Evolutionary conservation across 2,329 filamentous ascomycete species (phyloP).

Genomic region (Diaporthe vaccinii): DNA sequence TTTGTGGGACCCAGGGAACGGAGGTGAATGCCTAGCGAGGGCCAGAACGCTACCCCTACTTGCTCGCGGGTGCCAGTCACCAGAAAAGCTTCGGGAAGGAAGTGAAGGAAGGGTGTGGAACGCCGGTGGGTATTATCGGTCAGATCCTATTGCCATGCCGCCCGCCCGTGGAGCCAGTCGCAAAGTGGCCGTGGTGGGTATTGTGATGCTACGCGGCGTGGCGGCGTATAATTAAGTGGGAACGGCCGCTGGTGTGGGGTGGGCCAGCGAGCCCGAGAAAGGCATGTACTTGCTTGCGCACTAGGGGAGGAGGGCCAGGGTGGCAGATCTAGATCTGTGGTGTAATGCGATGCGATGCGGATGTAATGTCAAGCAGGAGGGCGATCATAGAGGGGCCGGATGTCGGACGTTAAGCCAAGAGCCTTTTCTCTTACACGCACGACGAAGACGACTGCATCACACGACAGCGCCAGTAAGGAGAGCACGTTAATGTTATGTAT

Average conservation of each 20-base stretch:
- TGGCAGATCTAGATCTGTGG: constrained; percentile 26
- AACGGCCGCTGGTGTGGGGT: background rate
- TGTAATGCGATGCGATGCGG: constrained; percentile 26
- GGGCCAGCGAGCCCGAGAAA: background rate
- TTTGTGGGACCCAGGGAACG: constrained; percentile 17
- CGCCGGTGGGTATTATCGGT: constrained; percentile 17
- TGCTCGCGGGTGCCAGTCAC: constrained; percentile 1
- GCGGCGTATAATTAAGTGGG: constrained; percentile 27
- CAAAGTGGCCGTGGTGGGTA: background rate
- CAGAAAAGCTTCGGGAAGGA: constrained; percentile 23
- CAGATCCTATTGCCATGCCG: constrained; percentile 24
- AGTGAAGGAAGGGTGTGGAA: background rate
- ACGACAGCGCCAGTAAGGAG: background rate
- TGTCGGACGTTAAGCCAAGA: constrained; percentile 11
- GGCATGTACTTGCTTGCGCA: background rate
- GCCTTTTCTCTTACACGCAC: constrained; percentile 14
- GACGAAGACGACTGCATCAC: constrained; percentile 2
- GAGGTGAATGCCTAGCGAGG: constrained; percentile 19
- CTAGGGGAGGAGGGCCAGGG: background rate
- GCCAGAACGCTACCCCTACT: constrained; percentile 11
- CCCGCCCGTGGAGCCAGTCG: constrained; percentile 20
- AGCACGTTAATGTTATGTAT: background rate
- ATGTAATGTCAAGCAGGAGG: constrained; percentile 24
- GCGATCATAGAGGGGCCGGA: constrained; percentile 9
- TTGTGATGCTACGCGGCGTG: constrained; percentile 1